These are phyloP conservation scores for Leccinellum rugosiceps DNA, from an alignment of 768 basidiomycete genomes.

Conservation along the genomic window DNA sequence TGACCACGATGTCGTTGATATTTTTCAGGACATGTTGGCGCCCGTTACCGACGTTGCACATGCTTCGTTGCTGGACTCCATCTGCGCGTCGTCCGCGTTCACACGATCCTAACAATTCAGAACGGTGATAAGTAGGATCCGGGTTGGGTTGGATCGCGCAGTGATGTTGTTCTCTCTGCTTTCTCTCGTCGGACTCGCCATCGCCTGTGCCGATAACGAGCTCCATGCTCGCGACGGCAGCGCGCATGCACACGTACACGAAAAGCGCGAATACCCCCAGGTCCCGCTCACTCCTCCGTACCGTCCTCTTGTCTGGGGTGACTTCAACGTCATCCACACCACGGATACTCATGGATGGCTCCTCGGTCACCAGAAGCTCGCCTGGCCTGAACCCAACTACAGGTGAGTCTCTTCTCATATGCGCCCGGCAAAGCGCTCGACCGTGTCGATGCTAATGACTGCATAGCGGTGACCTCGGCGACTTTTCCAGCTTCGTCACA, in stretches of 20 bases:
- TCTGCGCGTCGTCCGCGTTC: not conserved
- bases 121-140: not conserved
- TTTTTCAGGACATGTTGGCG: not conserved
- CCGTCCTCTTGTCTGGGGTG: constrained; percentile 75
- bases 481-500: constrained; percentile 78
- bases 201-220: constrained; percentile 23
- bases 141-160: not conserved
- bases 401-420: constrained; percentile 35
- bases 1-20: not conserved
- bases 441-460: not conserved
- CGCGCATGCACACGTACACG: constrained; percentile 32
- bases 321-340: constrained; percentile 83
- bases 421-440: not conserved
- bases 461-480: constrained; percentile 63
- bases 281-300: constrained; percentile 53
- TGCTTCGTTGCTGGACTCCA: not conserved
- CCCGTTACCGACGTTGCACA: not conserved
- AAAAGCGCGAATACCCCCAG: constrained; percentile 40
- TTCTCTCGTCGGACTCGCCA: constrained; percentile 17
- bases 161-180: constrained; percentile 19
- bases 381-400: constrained; percentile 76
- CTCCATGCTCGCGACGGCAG: constrained; percentile 28
- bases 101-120: not conserved
- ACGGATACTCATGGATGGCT: constrained; percentile 85
- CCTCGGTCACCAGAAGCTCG: constrained; percentile 75